Base-by-base conservation (phyloP, 352 stramenopile species). In the Globisporangium recalcitrans region DNA sequence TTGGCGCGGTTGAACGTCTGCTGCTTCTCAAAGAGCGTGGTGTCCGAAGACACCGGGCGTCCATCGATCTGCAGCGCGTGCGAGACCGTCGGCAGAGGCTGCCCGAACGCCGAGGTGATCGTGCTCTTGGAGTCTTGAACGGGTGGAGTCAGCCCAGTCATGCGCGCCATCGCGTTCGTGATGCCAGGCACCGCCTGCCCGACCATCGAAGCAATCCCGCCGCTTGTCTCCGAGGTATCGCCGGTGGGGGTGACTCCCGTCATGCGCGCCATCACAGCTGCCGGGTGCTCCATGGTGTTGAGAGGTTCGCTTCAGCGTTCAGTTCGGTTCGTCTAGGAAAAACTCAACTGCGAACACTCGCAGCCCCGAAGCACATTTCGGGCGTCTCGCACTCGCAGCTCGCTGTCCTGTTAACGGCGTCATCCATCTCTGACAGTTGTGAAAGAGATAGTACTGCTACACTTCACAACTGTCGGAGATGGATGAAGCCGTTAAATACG, bases 1-100 rank as follows among this genome's bases (percentile, higher is more conserved):
- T 73, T 72, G 26, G 65, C 68, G 31, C 71, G 71, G 58, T 78
- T 73, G 55, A 78, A 77, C 19, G 70, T 74, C 58, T 76, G 70
- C 60, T 76, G 70, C 61, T 53, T 53, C 47, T 53, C 47, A 34
- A 53, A 53, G 47, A 53, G 47, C 71, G 73, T 60, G 65, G 47
- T 34, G 47, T 53, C 70, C 1, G 70, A 70, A 10, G 70, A 74
- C 4, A 77, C 68, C 0, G 65, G 60, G 2, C 70, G 61, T 8
- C 68, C 71, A 6, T 68, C 55, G 11, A 73, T 69, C 68, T 75
- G 64, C 13, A 77, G 59, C 46, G 67, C 64, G 22, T 74, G 67
- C 54, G 69, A 61, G 16, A 74, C 54, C 13, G 64, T 65, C 7
- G 70, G 67, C 36, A 77, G 52, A 29, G 70, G 70, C 21, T 77